Evolutionary conservation across 2,329 filamentous ascomycete genomes (phyloP), one percentile per base, ranked within the genome.

Genomic region (Fusarium austroafricanum): DNA sequence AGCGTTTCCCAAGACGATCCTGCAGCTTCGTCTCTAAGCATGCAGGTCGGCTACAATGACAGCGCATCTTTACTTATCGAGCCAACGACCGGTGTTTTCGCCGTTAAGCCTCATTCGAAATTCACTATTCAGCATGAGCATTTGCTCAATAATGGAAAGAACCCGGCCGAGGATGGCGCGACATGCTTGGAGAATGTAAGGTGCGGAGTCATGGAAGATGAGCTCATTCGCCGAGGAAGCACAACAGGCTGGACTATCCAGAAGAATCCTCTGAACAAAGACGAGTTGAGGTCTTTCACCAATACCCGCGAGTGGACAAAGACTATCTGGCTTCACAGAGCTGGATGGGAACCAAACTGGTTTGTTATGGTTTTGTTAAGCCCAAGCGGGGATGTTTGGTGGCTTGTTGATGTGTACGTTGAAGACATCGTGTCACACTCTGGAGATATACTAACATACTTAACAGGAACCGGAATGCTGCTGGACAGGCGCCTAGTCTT

Each of bases 341-440:
- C 83, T 59, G 88, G 87, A n/a, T 97, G 94, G 92, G 84, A 84
- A 11, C 76, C 85, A 15, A 82, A 86, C 52, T 97, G 93, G 92
- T 87, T 90, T 65, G 80, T 96, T 38, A 89, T 90, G 68, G 85
- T 91, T 44, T 88, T 89, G 52, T 84, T 93, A 75, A 89, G 90
- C 75, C 83, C 92, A 74, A 84, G 85, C 73, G 92, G 92, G 53
- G 92, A 96, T 75, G 86, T 85, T 64, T 97, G 92, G 92, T 94
- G 90, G 89, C 81, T 94, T 61, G 82, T 93, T 54, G 86, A 90
- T 77, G 77, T 87, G 84, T 89, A 80, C 80, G 85, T 57, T 49
- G 15, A 33, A 7, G 26, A 10, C 47, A 11, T 17, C n/a, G 18
- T 20, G 29, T 26, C 15, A n/a, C 26, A 21, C 18, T 17, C n/a